A percentile compares a stretch with the other conserved stretches of the same genome.
Conservation (phyloP, 352 stramenopile species). For the Phytophthora constricta region DNA sequence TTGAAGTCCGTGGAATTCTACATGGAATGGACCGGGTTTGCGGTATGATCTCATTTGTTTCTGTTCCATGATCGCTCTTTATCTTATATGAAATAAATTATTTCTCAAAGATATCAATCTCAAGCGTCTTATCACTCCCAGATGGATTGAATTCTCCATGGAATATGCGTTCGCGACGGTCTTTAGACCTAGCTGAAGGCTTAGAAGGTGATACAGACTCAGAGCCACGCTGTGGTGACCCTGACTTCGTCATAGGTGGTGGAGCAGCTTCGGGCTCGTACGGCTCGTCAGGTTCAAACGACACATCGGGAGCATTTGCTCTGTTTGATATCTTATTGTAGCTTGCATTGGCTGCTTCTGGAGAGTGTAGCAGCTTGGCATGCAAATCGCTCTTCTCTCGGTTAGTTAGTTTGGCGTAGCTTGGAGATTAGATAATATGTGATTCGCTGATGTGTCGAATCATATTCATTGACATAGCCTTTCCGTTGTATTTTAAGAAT, state of each 20-base stretch:
- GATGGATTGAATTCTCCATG: constrained; percentile 2
- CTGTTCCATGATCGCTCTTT: constrained; percentile 9
- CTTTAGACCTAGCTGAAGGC: constrained; percentile 3
- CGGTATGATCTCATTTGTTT: constrained; percentile 8
- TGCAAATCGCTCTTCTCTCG: constrained; percentile 4
- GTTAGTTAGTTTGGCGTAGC: constrained; percentile 6
- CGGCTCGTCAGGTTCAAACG: constrained; percentile 7
- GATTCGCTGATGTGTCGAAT: constrained; percentile 3
- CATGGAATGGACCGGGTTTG: constrained; percentile 8
- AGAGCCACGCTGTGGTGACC: too few relatives aligned
- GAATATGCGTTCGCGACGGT: constrained; percentile 9
- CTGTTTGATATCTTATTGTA: constrained; percentile 8
- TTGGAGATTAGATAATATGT: constrained; percentile 3
- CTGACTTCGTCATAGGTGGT: not conserved
- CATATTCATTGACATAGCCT: constrained; percentile 12
- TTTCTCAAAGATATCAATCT: constrained; percentile 10
- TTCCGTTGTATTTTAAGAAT: constrained; percentile 8
- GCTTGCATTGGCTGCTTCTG: constrained; percentile 4
- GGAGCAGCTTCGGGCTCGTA: too few relatives aligned
- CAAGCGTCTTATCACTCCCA: constrained; percentile 3
- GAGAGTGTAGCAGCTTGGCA: constrained; percentile 1
- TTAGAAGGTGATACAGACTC: too few relatives aligned
- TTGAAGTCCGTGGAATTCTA: constrained; percentile 11
- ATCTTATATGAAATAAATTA: constrained; percentile 6
- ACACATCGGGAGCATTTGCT: not conserved